phyloP scores from a whole-genome alignment of 208 protist species.

The Leishmania tropica region DNA sequence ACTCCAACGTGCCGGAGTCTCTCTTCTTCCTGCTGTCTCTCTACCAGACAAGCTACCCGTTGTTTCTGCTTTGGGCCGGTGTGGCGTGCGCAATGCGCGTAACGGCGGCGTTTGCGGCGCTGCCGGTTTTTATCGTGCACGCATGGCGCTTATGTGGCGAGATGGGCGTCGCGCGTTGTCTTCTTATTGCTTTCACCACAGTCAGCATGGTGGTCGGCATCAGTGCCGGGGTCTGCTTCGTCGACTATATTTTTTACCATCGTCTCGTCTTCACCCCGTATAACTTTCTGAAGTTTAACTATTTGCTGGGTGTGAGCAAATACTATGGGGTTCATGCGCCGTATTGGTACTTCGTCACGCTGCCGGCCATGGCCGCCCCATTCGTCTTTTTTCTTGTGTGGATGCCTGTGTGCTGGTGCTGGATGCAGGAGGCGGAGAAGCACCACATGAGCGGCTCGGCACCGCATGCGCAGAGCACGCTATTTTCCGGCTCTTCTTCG shows the following conservation, averaged over 20 bases:
- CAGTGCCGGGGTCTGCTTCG: slow-evolving; percentile 16
- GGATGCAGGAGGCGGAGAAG: background rate
- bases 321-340: slow-evolving; percentile 91
- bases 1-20: slow-evolving; percentile 78
- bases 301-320: slow-evolving; percentile 67
- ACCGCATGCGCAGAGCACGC: background rate
- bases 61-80: slow-evolving; percentile 65
- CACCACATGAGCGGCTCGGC: background rate
- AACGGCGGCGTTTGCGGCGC: slow-evolving; percentile 57
- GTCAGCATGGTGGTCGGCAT: slow-evolving; percentile 33
- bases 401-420: slow-evolving; percentile 18
- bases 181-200: slow-evolving; percentile 23
- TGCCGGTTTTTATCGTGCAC: slow-evolving; percentile 59
- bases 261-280: slow-evolving; percentile 59
- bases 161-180: slow-evolving; percentile 18
- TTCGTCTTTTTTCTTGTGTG: slow-evolving; percentile 47
- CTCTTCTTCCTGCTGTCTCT: slow-evolving; percentile 62
- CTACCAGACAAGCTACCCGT: slow-evolving; percentile 40
- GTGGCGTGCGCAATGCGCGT: slow-evolving; percentile 64
- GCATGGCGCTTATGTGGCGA: slow-evolving; percentile 11
- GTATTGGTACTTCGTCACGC: slow-evolving; percentile 85
- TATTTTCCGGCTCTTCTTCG: background rate
- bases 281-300: slow-evolving; percentile 89
- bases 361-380: slow-evolving; percentile 70
- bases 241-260: slow-evolving; percentile 70